These are phyloP conservation scores for Rubus parviflorus DNA, from an alignment of 306 rosid genomes.

Conservation along the genomic window DNA sequence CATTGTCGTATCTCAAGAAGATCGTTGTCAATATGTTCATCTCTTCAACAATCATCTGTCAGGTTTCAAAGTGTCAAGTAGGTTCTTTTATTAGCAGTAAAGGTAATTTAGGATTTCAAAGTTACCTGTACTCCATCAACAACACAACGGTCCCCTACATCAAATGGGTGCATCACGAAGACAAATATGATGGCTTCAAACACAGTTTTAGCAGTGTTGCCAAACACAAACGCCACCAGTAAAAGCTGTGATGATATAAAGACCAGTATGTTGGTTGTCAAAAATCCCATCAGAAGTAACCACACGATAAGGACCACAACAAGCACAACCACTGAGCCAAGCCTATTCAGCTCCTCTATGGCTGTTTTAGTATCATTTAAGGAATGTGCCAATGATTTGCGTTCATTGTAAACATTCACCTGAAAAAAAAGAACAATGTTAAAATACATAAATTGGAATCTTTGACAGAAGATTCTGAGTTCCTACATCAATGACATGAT, in stretches of 20 bases:
- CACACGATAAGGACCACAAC: slow-evolving; percentile 51
- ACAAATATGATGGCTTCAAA: slow-evolving; percentile 91
- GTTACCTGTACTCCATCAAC: slow-evolving; percentile 86
- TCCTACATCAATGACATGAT: background rate
- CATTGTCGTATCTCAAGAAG: slow-evolving; percentile 77
- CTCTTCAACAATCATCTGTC: slow-evolving; percentile 86
- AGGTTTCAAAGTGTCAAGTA: slow-evolving; percentile 22
- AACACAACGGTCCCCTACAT: slow-evolving; percentile 90
- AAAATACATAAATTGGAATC: slow-evolving; percentile 8
- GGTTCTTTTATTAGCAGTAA: slow-evolving; percentile 10
- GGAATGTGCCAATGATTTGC: slow-evolving; percentile 69
- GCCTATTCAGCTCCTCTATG: slow-evolving; percentile 71
- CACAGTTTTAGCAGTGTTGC: slow-evolving; percentile 65
- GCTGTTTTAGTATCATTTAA: slow-evolving; percentile 82
- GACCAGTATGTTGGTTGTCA: slow-evolving; percentile 70
- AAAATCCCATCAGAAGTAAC: slow-evolving; percentile 69
- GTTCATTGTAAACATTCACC: slow-evolving; percentile 81
- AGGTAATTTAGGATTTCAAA: background rate
- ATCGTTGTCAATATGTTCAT: slow-evolving; percentile 81
- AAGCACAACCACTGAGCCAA: slow-evolving; percentile 49
- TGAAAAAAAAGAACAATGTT: slow-evolving; percentile 34
- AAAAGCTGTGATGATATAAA: slow-evolving; percentile 81
- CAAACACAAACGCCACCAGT: slow-evolving; percentile 66
- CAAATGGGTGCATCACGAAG: slow-evolving; percentile 86
- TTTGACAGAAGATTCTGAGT: background rate